Evolutionary conservation across 768 basidiomycete species (phyloP), one percentile per base, ranked within the genome.

Genomic region (Suillus subalutaceus): DNA sequence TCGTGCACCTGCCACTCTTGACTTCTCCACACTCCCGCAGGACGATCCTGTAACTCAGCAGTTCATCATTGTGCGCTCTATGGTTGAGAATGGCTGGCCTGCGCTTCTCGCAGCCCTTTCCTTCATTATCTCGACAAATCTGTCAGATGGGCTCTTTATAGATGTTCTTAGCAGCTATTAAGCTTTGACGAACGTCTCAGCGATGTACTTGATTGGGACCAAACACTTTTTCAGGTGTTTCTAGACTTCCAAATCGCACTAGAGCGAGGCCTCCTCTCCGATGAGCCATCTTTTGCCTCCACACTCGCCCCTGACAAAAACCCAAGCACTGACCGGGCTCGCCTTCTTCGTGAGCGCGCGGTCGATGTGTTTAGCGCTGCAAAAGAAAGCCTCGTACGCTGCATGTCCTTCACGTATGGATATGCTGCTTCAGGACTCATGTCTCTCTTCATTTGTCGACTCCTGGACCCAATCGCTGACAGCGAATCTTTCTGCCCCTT

Each of bases 191-290:
- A 90, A 92, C 65, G 92, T 94, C 57, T 73, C 15, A 63, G 72
- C n/a, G 82, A 84, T 55, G 78, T 76, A 38, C 74, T 85, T 69
- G 89, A 90, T 65, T 99, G 97, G 97, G 95, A 98, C 72, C 90
- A 90, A 64, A 90, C 91, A 61, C 81, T 99, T 16, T 97, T 96
- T 74, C 95, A 96, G 74, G 94, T 97, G 2, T 99, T 98, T 80
- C 83, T 97, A 32, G 93, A 96, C 71, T 90, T 91, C 67, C 97
- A 99, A 71, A 82, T 87, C 20, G 91, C 83, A 1, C 81, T 97
- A 40, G 97, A 99, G 77, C 83, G 85, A 41, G 85, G 88, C 8
- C 83, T 88, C 62, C 79, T 99, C 63, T 85, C 89, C 35, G 83
- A 87, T 57, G 78, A 80, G 2, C 79, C 93, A 20, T 78, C 81